Evolutionary conservation across 2,329 filamentous ascomycete genomes (phyloP).

Genomic region (Incumbomyces lentus): DNA sequence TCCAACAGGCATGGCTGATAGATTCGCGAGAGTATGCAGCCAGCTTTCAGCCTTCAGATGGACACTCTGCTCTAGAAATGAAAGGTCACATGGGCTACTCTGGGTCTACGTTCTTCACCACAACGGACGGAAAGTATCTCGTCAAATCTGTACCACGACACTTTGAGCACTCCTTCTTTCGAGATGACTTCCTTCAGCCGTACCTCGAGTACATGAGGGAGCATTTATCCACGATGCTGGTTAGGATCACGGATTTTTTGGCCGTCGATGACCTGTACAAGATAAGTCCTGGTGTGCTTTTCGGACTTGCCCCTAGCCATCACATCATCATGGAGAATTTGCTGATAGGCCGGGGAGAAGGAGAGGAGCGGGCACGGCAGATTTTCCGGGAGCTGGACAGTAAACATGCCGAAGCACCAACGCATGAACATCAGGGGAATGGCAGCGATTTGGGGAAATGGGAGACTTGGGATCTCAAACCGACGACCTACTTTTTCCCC

Average conservation of each 20-base stretch:
- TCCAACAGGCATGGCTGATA: slow-evolving; percentile 46
- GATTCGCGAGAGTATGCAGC: slow-evolving; percentile 44
- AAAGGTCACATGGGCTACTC: slow-evolving; percentile 54
- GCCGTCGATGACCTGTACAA: slow-evolving; percentile 24
- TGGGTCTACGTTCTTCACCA: slow-evolving; percentile 55
- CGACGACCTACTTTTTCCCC: slow-evolving; percentile 64
- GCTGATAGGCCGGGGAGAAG: slow-evolving; percentile 48
- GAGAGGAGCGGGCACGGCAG: slow-evolving; percentile 12
- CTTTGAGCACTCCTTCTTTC: slow-evolving; percentile 63
- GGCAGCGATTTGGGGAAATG: slow-evolving; percentile 33
- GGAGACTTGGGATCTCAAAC: slow-evolving; percentile 68
- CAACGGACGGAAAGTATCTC: slow-evolving; percentile 54
- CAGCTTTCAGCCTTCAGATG: slow-evolving; percentile 38
- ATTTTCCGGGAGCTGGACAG: not conserved
- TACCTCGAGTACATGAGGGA: slow-evolving; percentile 55
- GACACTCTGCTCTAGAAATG: slow-evolving; percentile 34
- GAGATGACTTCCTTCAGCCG: slow-evolving; percentile 52
- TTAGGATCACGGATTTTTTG: slow-evolving; percentile 62
- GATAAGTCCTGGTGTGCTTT: slow-evolving; percentile 47
- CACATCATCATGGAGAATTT: slow-evolving; percentile 74
- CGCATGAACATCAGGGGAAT: not conserved
- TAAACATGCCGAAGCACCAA: not conserved
- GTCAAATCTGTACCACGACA: slow-evolving; percentile 60
- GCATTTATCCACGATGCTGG: slow-evolving; percentile 52
- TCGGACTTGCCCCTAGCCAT: slow-evolving; percentile 55